phyloP scores from a whole-genome alignment of 306 rosid species.

The Oxytropis ochrocephala region DNA sequence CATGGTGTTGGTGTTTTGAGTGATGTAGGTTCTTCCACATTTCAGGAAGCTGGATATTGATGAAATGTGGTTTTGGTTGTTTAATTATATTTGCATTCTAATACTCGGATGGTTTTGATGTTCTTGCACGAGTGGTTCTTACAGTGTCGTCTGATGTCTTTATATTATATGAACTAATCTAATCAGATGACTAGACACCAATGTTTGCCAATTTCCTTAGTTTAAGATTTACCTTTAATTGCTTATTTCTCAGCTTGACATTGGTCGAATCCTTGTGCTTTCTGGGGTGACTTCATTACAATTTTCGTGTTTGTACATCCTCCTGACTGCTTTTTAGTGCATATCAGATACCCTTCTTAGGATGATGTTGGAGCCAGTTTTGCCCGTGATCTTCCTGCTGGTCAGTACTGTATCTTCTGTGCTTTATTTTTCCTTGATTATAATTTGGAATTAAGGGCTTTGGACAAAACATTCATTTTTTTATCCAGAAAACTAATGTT shows the following conservation, averaged over 20 bases:
- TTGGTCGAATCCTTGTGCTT: slow-evolving; percentile 19
- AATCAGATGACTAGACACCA: not conserved
- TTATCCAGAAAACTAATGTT: slow-evolving; percentile 8
- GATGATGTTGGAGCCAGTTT: slow-evolving; percentile 74
- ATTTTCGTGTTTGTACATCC: slow-evolving; percentile 32
- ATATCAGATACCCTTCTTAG: slow-evolving; percentile 60
- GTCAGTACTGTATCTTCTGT: slow-evolving; percentile 45
- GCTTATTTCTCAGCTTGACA: slow-evolving; percentile 25
- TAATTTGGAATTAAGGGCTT: slow-evolving; percentile 11
- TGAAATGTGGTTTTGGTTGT: not conserved
- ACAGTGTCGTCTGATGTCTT: not conserved
- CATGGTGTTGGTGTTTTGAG: not conserved
- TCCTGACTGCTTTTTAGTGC: slow-evolving; percentile 45
- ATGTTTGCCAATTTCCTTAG: not conserved
- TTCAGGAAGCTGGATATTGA: slow-evolving; percentile 10
- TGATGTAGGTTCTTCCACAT: not conserved
- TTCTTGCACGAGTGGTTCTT: not conserved
- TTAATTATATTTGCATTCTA: not conserved
- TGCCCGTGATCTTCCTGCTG: slow-evolving; percentile 56
- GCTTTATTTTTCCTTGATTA: slow-evolving; percentile 21
- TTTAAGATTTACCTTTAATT: slow-evolving; percentile 16
- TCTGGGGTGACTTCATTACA: slow-evolving; percentile 26
- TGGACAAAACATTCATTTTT: slow-evolving; percentile 2
- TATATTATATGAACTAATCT: not conserved
- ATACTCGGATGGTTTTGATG: slow-evolving; percentile 12